A percentile compares a stretch with the other conserved stretches of the same genome.
phyloP scores from a whole-genome alignment of 176 grass and related monocot genomes.

The Raddia distichophylla region DNA sequence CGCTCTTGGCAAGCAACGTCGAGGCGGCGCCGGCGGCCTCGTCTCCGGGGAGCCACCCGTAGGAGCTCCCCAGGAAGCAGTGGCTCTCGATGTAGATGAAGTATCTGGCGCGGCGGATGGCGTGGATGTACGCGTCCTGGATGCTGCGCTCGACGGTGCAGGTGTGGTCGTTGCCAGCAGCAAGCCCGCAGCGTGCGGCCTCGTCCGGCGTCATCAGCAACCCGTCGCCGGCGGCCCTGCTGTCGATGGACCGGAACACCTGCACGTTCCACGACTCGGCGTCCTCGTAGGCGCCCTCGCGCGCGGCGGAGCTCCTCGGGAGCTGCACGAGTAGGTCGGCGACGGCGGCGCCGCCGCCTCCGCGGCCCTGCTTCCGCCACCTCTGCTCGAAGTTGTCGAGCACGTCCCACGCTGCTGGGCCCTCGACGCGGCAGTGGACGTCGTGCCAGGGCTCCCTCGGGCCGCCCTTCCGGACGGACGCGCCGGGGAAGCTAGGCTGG shows the following conservation, averaged over 20 bases:
- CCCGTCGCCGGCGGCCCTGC: conserved; percentile 43
- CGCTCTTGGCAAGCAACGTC: too few relatives aligned
- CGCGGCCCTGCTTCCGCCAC: conserved; percentile 62
- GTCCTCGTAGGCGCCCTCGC: neutral
- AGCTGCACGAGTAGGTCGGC: too few relatives aligned
- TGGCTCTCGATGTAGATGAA: conserved; percentile 86
- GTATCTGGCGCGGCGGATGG: conserved; percentile 58
- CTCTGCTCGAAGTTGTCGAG: conserved; percentile 74
- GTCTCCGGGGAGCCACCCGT: conserved; percentile 43
- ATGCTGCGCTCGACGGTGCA: conserved; percentile 65
- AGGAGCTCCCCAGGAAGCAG: conserved; percentile 72
- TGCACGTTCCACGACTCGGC: conserved; percentile 52
- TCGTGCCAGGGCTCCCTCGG: conserved; percentile 81
- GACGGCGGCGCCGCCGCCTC: conserved; percentile 31
- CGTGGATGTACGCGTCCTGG: conserved; percentile 78
- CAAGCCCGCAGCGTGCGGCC: neutral
- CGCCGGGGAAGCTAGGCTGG: conserved; percentile 63
- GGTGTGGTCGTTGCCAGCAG: conserved; percentile 49
- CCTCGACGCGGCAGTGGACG: conserved; percentile 72
- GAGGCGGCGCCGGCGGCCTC: too few relatives aligned
- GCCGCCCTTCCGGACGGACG: conserved; percentile 55
- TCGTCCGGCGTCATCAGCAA: conserved; percentile 44
- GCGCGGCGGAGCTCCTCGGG: neutral
- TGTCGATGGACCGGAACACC: conserved; percentile 72
- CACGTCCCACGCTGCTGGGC: conserved; percentile 63